phyloP scores from a whole-genome alignment of 1,284 basidiomycete species.

The Sanghuangporus weigelae region DNA sequence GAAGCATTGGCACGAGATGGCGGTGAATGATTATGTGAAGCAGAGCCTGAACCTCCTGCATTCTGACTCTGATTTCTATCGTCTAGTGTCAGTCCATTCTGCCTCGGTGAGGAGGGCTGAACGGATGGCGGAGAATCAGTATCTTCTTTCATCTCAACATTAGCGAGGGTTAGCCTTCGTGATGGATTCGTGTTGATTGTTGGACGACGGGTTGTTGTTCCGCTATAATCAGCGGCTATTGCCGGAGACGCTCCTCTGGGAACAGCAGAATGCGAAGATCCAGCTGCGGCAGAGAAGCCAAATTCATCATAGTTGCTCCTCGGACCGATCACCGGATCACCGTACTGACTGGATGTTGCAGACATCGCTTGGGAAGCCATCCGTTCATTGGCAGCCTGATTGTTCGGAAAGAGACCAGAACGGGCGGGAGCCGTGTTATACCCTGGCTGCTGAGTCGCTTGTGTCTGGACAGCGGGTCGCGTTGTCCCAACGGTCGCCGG shows the following conservation, averaged over 20 bases:
- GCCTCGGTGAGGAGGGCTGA: conserved; percentile 9
- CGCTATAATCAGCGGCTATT: neutral
- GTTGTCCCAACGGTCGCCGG: conserved; percentile 4
- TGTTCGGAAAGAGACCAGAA: conserved; percentile 14
- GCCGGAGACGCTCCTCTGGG: neutral
- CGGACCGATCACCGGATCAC: neutral
- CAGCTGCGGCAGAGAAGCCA: neutral
- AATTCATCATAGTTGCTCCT: conserved; percentile 16
- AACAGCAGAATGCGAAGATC: neutral
- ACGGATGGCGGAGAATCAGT: conserved; percentile 13
- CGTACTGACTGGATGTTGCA: neutral
- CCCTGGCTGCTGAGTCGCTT: conserved; percentile 3
- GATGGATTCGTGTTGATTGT: conserved; percentile 1
- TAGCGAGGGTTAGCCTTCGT: conserved; percentile 21
- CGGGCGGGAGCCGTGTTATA: conserved; percentile 9
- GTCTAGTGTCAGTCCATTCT: conserved; percentile 16
- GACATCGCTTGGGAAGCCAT: neutral
- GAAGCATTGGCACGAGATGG: conserved; percentile 12
- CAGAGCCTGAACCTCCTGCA: conserved; percentile 7
- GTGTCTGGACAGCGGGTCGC: neutral
- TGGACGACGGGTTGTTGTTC: neutral
- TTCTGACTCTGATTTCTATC: neutral
- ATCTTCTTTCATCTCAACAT: conserved; percentile 16
- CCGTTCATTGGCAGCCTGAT: neutral
- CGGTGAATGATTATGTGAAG: conserved; percentile 2